Percentiles rank a stretch among this genome's conserved stretches.
These are phyloP conservation scores for Lonicera japonica DNA, from an alignment of 129 eudicot genomes.

Conservation along the genomic window DNA sequence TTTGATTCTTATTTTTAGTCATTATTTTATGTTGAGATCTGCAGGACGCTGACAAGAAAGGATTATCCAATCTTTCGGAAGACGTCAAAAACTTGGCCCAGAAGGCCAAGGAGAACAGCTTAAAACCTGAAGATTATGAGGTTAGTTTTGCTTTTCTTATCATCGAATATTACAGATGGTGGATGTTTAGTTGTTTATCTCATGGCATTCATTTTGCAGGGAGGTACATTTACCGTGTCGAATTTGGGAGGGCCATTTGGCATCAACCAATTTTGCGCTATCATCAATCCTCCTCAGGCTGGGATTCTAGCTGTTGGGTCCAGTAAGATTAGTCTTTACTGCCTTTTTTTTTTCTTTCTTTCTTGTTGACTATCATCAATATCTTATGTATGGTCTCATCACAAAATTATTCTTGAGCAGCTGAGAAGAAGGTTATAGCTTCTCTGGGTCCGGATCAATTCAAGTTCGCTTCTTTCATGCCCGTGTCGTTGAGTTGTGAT, in stretches of 20 bases:
- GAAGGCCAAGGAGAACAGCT: conserved; percentile 82
- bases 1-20: not conserved
- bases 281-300: conserved; percentile 94
- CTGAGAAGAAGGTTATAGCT: conserved; percentile 87
- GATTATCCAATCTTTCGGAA: conserved; percentile 65
- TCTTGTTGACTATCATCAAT: no score
- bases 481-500: conserved; percentile 92
- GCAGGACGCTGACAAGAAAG: conserved; percentile 94
- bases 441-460: conserved; percentile 52
- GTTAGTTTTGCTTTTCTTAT: conserved; percentile 23
- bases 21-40: not conserved
- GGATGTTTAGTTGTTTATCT: not conserved
- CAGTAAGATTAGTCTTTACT: conserved; percentile 32
- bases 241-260: conserved; percentile 92
- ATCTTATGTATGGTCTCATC: not conserved
- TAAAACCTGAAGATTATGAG: conserved; percentile 93
- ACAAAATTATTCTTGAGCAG: conserved; percentile 35
- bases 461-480: conserved; percentile 71
- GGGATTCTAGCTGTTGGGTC: conserved; percentile 94
- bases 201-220: conserved; percentile 26
- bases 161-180: not conserved
- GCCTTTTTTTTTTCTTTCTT: not conserved
- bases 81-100: conserved; percentile 77
- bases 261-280: conserved; percentile 92
- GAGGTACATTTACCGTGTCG: conserved; percentile 80